Evolutionary conservation across 2,329 filamentous ascomycete species (phyloP).

Genomic region (Beauveria brongniartii): DNA sequence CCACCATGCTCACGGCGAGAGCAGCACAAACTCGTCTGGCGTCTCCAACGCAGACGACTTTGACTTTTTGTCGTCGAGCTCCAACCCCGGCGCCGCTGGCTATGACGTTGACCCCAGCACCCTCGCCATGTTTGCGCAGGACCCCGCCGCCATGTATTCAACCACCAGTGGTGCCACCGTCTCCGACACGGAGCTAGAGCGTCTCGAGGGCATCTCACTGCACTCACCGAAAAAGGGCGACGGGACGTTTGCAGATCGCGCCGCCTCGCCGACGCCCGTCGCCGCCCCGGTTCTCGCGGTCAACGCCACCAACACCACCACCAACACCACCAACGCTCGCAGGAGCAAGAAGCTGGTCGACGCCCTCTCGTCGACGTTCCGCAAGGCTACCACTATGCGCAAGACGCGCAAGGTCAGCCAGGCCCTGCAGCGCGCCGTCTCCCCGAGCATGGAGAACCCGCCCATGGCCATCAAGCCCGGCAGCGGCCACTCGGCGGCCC

Average conservation of each 20-base stretch:
- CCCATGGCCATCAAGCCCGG: slow-evolving; percentile 27
- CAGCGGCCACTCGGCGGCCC: slow-evolving; percentile 13
- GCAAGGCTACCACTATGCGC: slow-evolving; percentile 28
- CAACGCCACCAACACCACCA: slow-evolving; percentile 15
- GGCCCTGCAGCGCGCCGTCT: slow-evolving; percentile 18
- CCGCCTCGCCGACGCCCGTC: slow-evolving; percentile 22
- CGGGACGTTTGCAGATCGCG: background rate
- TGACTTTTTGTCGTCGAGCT: slow-evolving; percentile 28
- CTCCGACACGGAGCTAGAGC: slow-evolving; percentile 40
- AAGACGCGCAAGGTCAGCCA: slow-evolving; percentile 21
- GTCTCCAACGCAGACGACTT: slow-evolving; percentile 29
- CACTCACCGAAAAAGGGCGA: slow-evolving; percentile 26
- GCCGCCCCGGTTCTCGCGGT: background rate
- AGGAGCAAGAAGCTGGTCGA: slow-evolving; percentile 34
- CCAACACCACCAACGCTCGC: slow-evolving; percentile 18
- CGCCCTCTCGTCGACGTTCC: slow-evolving; percentile 32
- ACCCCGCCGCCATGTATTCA: background rate
- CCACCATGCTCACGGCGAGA: slow-evolving; percentile 16
- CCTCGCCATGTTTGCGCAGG: slow-evolving; percentile 17
- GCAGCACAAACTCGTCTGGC: slow-evolving; percentile 26
- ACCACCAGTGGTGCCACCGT: slow-evolving; percentile 18
- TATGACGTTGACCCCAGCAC: slow-evolving; percentile 24
- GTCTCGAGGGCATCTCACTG: slow-evolving; percentile 39
- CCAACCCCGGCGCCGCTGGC: slow-evolving; percentile 20
- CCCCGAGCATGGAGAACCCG: slow-evolving; percentile 26